Conservation (phyloP, 208 protist genomes). For the Porcisia deanei region DNA sequence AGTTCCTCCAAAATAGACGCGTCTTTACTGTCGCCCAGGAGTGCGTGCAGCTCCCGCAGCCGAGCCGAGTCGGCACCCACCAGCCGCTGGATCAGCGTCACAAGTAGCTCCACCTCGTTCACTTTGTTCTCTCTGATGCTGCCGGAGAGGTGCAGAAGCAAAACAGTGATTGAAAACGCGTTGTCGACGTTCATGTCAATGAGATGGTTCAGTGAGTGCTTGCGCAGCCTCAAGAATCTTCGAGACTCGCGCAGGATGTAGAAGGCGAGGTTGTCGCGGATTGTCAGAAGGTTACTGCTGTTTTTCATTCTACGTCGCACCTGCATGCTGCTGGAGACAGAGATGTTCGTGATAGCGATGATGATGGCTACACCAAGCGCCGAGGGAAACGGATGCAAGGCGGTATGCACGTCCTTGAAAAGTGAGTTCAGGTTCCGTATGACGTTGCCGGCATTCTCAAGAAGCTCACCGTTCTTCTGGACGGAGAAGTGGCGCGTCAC, state of each 20-base stretch:
- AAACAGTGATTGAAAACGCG: conserved; percentile 46
- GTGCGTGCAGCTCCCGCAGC: conserved; percentile 37
- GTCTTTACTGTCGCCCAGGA: conserved; percentile 39
- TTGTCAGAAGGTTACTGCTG: conserved; percentile 73
- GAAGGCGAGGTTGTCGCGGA: conserved; percentile 72
- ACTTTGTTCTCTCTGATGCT: conserved; percentile 58
- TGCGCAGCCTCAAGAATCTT: conserved; percentile 41
- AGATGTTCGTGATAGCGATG: conserved; percentile 78
- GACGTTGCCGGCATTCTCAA: conserved; percentile 58
- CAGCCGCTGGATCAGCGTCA: conserved; percentile 58
- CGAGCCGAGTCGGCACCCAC: conserved; percentile 42
- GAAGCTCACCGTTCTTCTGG: conserved; percentile 34
- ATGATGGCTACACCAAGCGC: conserved; percentile 75
- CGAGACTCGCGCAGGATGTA: conserved; percentile 52
- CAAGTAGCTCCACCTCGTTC: conserved; percentile 72
- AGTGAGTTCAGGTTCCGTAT: conserved; percentile 81
- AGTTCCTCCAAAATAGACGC: conserved; percentile 47
- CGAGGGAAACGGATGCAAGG: conserved; percentile 58
- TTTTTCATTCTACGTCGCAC: conserved; percentile 89
- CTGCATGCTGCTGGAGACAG: conserved; percentile 86
- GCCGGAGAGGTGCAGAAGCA: conserved; percentile 54
- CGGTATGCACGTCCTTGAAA: conserved; percentile 58
- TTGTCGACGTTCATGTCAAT: conserved; percentile 73
- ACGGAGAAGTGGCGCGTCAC: conserved; percentile 65
- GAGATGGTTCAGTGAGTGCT: conserved; percentile 59